Evolutionary conservation across 2,329 filamentous ascomycete species (phyloP).

Genomic region (Nectriaceae sp.): DNA sequence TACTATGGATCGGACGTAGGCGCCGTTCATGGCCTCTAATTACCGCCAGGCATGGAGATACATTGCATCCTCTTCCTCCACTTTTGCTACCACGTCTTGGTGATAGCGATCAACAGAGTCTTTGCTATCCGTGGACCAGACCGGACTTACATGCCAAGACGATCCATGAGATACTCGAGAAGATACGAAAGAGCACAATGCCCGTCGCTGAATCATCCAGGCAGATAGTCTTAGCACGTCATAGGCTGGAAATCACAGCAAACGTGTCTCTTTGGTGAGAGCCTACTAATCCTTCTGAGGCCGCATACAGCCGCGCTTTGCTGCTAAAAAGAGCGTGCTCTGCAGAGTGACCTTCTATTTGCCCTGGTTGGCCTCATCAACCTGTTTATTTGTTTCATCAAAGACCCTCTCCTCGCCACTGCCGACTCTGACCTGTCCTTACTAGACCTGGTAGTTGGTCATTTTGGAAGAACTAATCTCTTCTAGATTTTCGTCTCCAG

Average conservation of each 20-base stretch:
- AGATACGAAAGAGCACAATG: slow-evolving; percentile 1
- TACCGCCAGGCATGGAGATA: background rate
- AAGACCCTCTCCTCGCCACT: slow-evolving; percentile 1
- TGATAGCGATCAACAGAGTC: slow-evolving; percentile 1
- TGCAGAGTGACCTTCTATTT: slow-evolving; percentile 5
- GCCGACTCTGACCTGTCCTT: slow-evolving; percentile 3
- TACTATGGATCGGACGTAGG: background rate
- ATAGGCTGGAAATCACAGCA: slow-evolving; percentile 4
- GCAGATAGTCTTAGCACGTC: slow-evolving; percentile 4
- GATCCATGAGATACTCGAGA: background rate
- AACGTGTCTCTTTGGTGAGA: slow-evolving; percentile 2
- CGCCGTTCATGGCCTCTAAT: slow-evolving; percentile 1
- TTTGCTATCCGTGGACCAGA: slow-evolving; percentile 8
- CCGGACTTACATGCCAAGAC: slow-evolving; percentile 2
- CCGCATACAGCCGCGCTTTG: background rate
- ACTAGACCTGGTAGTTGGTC: slow-evolving; percentile 4
- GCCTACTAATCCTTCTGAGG: no score
- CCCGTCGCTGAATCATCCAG: slow-evolving; percentile 3
- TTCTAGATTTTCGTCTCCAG: slow-evolving; percentile 6
- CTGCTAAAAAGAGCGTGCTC: background rate
- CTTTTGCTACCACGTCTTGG: slow-evolving; percentile 1
- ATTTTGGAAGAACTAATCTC: slow-evolving; percentile 7
- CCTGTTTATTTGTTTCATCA: slow-evolving; percentile 5
- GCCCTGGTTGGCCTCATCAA: slow-evolving; percentile 6
- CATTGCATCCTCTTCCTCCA: slow-evolving; percentile 2